Base-by-base conservation (phyloP, 2,329 filamentous ascomycete species). In the Onygena corvina region DNA sequence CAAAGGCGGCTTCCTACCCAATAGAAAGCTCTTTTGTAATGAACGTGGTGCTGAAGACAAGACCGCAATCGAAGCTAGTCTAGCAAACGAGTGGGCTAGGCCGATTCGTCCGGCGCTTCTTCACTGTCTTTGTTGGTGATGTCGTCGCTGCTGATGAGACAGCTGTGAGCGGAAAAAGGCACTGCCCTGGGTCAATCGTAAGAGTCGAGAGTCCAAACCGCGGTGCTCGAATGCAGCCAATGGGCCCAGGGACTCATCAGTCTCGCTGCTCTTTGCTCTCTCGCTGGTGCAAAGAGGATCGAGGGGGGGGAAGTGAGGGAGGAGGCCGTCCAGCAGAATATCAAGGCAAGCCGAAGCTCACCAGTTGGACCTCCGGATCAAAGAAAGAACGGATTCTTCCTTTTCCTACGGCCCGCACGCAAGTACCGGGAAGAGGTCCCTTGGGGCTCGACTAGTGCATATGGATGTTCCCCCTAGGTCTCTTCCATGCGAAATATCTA, bases 161-260 rank as follows among this genome's bases (percentile, higher is more conserved):
- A 44, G 7, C n/a, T n/a, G n/a, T n/a, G n/a, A n/a, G n/a, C n/a
- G 8, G 18, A 47, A 47, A 47, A 35, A 47, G 45, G 29, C 45
- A 47, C 45, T 34, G 45, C 45, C 44, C 21, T 23, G 8, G 12
- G 30, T 3, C 8, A 36, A 30, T 8, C 35, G 33, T 23, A 11
- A 23, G 36, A 40, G 42, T 21, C 23, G 20, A 30, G 25, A 14
- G 18, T 14, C 25, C 42, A 12, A 21, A 33, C 42, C 42, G 23
- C n/a, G 9, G 42, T 46, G 25, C 30, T 7, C 14, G 21, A 20
- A 40, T 21, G 8, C 21, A 20, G n/a, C 18, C 36, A 40, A 40
- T 40, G 36, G 36, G 14, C 25, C 9, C n/a, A 9, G 14, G 23
- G 23, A n/a, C 25, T 46, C 23, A 16, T 33, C 23, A 30, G n/a